These are phyloP conservation scores for Penicillium decumbens DNA, from an alignment of 2,329 filamentous ascomycete species.

Conservation along the genomic window DNA sequence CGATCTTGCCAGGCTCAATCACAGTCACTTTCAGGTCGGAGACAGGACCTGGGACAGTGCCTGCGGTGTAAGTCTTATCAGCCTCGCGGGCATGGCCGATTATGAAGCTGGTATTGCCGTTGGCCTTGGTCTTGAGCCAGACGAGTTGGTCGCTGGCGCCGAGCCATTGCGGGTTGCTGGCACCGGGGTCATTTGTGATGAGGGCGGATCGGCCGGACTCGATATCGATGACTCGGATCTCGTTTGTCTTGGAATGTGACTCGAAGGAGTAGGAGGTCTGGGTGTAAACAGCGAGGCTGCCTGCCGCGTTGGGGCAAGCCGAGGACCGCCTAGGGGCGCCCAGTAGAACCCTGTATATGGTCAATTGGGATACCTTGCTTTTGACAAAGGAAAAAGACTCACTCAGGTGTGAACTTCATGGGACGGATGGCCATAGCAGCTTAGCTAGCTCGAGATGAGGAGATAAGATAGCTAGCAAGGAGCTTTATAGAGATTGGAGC, in stretches of 20 bases:
- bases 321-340: constrained; percentile 45
- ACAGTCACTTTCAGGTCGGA: constrained; percentile 45
- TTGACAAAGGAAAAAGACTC: constrained; percentile 11
- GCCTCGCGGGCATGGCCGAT: constrained; percentile 40
- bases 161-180: constrained; percentile 47
- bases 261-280: constrained; percentile 50
- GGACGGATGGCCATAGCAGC: constrained; percentile 39
- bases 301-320: constrained; percentile 43
- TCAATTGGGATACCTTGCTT: background rate
- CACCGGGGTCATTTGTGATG: constrained; percentile 43
- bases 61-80: constrained; percentile 43
- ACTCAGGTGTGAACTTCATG: constrained; percentile 44
- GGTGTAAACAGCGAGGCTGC: constrained; percentile 47
- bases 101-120: constrained; percentile 46
- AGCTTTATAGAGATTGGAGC: constrained; percentile 6
- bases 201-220: constrained; percentile 38
- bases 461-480: constrained; percentile 18
- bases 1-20: constrained; percentile 41
- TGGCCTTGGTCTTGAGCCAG: constrained; percentile 45
- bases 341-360: constrained; percentile 40
- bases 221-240: constrained; percentile 46
- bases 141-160: constrained; percentile 42
- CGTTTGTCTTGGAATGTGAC: constrained; percentile 44
- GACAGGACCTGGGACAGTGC: constrained; percentile 44
- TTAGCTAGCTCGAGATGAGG: constrained; percentile 10